A percentile compares a stretch with the other conserved stretches of the same genome.
phyloP scores from a whole-genome alignment of 225 moss, liverwort and hornwort genomes.

The Rhytidiadelphus loreus region DNA sequence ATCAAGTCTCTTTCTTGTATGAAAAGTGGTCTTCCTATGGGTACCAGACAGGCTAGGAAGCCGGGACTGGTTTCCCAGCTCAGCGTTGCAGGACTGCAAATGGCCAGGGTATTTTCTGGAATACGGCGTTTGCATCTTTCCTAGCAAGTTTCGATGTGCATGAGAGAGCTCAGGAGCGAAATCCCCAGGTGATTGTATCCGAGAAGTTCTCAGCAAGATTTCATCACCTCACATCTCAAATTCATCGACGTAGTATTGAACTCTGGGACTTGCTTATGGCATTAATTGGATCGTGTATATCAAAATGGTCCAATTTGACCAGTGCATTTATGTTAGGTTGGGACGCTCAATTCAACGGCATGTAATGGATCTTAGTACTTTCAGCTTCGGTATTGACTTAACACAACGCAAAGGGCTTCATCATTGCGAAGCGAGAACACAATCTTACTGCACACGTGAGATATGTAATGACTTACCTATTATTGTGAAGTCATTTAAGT shows the following conservation, averaged over 20 bases:
- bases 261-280: background rate
- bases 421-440: background rate
- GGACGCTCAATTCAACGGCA: background rate
- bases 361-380: background rate
- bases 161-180: background rate
- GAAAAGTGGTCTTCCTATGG: background rate
- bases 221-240: background rate
- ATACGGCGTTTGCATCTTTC: background rate
- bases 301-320: background rate
- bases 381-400: background rate
- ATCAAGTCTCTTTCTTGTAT: background rate
- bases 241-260: background rate
- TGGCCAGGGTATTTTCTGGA: background rate
- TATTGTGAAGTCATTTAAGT: background rate
- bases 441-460: background rate
- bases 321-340: background rate
- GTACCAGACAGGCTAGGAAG: background rate
- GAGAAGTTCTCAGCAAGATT: background rate
- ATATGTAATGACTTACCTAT: background rate
- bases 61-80: background rate
- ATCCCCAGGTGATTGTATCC: background rate
- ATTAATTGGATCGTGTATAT: background rate
- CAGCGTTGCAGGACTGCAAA: background rate
- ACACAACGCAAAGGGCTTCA: background rate
- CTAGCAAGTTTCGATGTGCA: background rate